A percentile compares a stretch with the other conserved stretches of the same genome.
phyloP scores from a whole-genome alignment of 1,284 basidiomycete species.

The Tylopilus orsonianus region DNA sequence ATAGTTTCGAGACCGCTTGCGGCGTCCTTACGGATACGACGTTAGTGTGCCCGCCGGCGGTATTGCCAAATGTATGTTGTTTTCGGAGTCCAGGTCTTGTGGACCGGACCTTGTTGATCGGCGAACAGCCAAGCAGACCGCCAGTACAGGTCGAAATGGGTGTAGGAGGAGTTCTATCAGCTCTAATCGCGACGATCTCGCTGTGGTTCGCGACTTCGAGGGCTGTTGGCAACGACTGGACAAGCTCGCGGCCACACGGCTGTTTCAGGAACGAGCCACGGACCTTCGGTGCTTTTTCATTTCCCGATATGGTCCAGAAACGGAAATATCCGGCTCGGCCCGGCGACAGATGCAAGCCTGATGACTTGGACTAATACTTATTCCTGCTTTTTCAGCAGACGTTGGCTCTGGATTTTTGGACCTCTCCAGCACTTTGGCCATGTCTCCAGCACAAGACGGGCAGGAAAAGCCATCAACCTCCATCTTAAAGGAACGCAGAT shows the following conservation, averaged over 20 bases:
- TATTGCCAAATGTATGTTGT: background rate
- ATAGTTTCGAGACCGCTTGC: slow-evolving; percentile 3
- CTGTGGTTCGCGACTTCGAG: slow-evolving; percentile 12
- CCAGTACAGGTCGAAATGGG: slow-evolving; percentile 7
- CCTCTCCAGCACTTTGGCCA: slow-evolving; percentile 19
- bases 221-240: slow-evolving; percentile 13
- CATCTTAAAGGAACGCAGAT: slow-evolving; percentile 73
- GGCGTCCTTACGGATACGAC: slow-evolving; percentile 10
- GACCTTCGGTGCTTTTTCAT: slow-evolving; percentile 14
- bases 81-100: slow-evolving; percentile 4
- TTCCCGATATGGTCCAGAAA: slow-evolving; percentile 27
- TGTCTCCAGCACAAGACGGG: slow-evolving; percentile 44
- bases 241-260: slow-evolving; percentile 11
- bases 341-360: slow-evolving; percentile 16
- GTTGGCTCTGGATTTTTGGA: slow-evolving; percentile 9
- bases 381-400: slow-evolving; percentile 15
- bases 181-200: slow-evolving; percentile 30
- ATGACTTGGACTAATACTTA: slow-evolving; percentile 28
- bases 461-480: slow-evolving; percentile 43
- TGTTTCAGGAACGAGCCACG: slow-evolving; percentile 32
- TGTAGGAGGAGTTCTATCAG: slow-evolving; percentile 22
- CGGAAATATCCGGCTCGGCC: slow-evolving; percentile 33
- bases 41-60: slow-evolving; percentile 1
- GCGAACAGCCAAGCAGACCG: slow-evolving; percentile 19
- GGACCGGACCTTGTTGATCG: slow-evolving; percentile 21